These are phyloP conservation scores for Sporothrix phasma DNA, from an alignment of 2,329 filamentous ascomycete species.

Conservation along the genomic window DNA sequence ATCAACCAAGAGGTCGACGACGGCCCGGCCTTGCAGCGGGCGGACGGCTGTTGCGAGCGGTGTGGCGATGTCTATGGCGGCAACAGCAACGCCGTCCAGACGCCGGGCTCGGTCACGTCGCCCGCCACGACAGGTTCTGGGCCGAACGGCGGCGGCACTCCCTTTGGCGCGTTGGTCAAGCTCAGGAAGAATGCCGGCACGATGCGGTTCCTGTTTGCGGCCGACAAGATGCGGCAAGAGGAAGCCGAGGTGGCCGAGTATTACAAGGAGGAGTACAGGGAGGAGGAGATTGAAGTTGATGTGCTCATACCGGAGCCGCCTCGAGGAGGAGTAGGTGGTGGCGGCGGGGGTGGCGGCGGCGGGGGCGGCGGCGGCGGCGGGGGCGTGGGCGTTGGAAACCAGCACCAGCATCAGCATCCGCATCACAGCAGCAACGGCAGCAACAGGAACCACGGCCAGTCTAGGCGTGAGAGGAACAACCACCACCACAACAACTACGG, in stretches of 20 bases:
- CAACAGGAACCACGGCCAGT: neutral
- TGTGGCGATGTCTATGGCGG: slow-evolving; percentile 37
- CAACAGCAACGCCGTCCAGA: slow-evolving; percentile 25
- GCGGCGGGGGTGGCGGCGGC: neutral
- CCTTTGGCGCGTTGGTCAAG: slow-evolving; percentile 14
- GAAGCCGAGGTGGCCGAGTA: slow-evolving; percentile 55
- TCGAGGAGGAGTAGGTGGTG: neutral
- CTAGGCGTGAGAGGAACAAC: slow-evolving; percentile 10
- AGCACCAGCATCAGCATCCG: neutral
- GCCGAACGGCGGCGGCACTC: slow-evolving; percentile 25
- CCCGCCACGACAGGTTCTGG: slow-evolving; percentile 32
- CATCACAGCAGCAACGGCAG: neutral
- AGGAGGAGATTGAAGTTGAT: slow-evolving; percentile 70
- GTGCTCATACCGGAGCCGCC: slow-evolving; percentile 37
- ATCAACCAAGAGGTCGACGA: slow-evolving; percentile 73
- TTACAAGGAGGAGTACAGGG: slow-evolving; percentile 65
- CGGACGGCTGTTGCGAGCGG: slow-evolving; percentile 48
- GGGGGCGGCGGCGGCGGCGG: neutral
- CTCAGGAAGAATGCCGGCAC: slow-evolving; percentile 55
- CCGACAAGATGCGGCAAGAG: slow-evolving; percentile 63
- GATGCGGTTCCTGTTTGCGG: slow-evolving; percentile 81
- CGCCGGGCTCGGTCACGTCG: slow-evolving; percentile 30
- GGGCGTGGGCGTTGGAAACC: neutral
- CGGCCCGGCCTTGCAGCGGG: slow-evolving; percentile 49
- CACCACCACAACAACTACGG: neutral